Evolutionary conservation across 2,329 filamentous ascomycete species (phyloP), one percentile per base, ranked within the genome.

Genomic region (Arthrobotrys pseudoclavata): DNA sequence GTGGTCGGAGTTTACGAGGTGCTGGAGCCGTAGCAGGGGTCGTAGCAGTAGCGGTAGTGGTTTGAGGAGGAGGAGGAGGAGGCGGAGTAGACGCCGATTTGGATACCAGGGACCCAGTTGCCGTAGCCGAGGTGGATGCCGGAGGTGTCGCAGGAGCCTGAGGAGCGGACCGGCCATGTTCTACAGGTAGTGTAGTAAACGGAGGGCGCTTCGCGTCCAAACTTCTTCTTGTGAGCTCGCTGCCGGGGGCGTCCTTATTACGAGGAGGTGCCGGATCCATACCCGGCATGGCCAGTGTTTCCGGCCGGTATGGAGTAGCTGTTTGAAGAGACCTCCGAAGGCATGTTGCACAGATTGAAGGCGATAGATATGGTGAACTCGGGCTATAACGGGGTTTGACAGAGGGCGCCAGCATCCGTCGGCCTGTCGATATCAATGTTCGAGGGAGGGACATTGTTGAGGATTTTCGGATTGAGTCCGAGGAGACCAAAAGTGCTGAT

Each of bases 1-100:
- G 90, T 12, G 95, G 88, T 42, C 91, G 88, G 34, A 97, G 87
- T 83, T 91, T 94, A 2, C 72, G 74, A 9, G 68, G 69, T 31
- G 66, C 61, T 5, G 67, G 48, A 6, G 62, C 13, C 6, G 75
- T 31, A 22, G 18, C 37, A 3, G 45, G 18, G 20, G 20, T 7
- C 6, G 47, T 3, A 20, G 42, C 47, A 12, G 45, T 24, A 12
- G 47, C 10, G 3, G 47, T 50, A 20, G 47, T 24, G 22, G 22
- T 12, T 1, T 60, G 24, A 6, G 68, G 3, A 20, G 37, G 29
- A 24, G 55, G 55, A n/a, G 69, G n/a, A 4, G 47, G 50, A n/a
- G 68, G 22, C 20, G 57, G n/a, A 9, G 63, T 20, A 13, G 45
- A 52, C 40, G 60, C 37, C 4, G 40, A 10, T 12, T 47, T 31